Evolutionary conservation across 2,329 filamentous ascomycete species (phyloP).

Genomic region (Diaporthe sp.): DNA sequence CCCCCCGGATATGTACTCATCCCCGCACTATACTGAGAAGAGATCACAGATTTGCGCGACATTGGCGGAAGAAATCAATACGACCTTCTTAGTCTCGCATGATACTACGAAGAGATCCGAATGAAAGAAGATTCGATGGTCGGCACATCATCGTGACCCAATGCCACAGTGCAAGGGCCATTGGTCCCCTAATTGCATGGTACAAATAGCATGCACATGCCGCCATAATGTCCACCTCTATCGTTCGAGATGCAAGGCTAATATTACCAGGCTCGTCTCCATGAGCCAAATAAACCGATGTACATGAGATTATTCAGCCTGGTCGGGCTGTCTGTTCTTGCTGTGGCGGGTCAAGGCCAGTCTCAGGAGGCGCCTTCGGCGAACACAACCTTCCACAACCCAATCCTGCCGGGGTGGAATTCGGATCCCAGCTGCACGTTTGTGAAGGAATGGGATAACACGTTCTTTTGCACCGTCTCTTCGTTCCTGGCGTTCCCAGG

Average conservation of each 20-base stretch:
- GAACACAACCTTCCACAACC: conserved; percentile 54
- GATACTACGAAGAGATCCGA: neutral
- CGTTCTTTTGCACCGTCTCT: conserved; percentile 59
- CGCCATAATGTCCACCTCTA: neutral
- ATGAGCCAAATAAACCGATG: neutral
- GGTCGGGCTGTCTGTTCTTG: neutral
- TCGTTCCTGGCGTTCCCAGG: conserved; percentile 61
- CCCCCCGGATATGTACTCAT: neutral
- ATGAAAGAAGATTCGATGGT: neutral
- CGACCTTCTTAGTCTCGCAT: conserved; percentile 16
- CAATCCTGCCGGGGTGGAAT: conserved; percentile 60
- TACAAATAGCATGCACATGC: neutral
- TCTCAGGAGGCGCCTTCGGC: neutral
- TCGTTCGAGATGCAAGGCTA: neutral
- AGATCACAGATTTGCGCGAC: conserved; percentile 9
- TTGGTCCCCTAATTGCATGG: neutral
- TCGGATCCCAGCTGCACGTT: conserved; percentile 60
- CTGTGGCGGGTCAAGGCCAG: conserved; percentile 5
- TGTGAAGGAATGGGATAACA: conserved; percentile 53
- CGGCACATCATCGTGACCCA: neutral
- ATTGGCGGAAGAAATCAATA: conserved; percentile 24
- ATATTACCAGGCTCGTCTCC: neutral
- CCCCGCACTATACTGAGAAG: neutral
- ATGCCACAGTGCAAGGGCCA: neutral
- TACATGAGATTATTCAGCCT: neutral